These are phyloP conservation scores for Nothomitra cinnamomea DNA, from an alignment of 2,329 filamentous ascomycete genomes.

Conservation along the genomic window DNA sequence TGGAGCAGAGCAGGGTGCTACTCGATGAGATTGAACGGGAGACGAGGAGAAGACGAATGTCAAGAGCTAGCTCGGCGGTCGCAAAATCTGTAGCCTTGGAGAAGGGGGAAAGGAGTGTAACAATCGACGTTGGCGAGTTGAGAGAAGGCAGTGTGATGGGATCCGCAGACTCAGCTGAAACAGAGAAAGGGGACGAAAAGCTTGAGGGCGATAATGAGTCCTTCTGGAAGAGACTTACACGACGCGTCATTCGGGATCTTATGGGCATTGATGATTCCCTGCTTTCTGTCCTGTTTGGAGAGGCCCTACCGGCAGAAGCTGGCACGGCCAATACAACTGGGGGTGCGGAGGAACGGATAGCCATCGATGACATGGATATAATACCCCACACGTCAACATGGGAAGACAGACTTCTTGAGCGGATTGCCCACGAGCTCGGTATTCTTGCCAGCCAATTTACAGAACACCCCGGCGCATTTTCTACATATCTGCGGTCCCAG, in stretches of 20 bases:
- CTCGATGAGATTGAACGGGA: constrained; percentile 81
- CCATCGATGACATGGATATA: constrained; percentile 4
- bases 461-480: constrained; percentile 77
- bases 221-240: constrained; percentile 66
- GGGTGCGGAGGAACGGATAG: constrained; percentile 13
- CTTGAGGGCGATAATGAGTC: constrained; percentile 38
- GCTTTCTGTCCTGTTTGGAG: constrained; percentile 74
- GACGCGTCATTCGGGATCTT: constrained; percentile 72
- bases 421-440: constrained; percentile 75
- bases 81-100: constrained; percentile 20
- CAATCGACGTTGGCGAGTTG: neutral
- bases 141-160: constrained; percentile 13
- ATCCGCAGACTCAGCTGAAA: constrained; percentile 15
- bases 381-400: constrained; percentile 29
- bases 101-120: neutral
- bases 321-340: constrained; percentile 6
- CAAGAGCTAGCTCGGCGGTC: constrained; percentile 8
- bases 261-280: constrained; percentile 80
- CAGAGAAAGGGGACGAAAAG: constrained; percentile 22
- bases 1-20: constrained; percentile 75
- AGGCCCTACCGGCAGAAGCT: constrained; percentile 43
- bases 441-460: constrained; percentile 68
- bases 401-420: constrained; percentile 66
- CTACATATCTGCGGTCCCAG: constrained; percentile 53
- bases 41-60: constrained; percentile 43